phyloP scores from a whole-genome alignment of 2,329 filamentous ascomycete genomes.

The Boeremia exigua region DNA sequence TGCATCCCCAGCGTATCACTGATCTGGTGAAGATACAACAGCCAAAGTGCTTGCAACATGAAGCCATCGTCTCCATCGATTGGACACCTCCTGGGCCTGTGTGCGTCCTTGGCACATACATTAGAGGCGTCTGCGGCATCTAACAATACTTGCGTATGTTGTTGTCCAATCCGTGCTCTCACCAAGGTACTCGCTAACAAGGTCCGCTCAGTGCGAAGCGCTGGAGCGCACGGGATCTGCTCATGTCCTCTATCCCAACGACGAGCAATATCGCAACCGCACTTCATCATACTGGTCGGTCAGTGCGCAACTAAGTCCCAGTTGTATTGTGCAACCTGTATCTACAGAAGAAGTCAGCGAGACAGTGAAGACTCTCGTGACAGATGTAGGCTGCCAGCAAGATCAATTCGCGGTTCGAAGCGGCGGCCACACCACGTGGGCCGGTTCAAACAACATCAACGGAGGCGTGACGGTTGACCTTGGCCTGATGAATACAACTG shows the following conservation, averaged over 20 bases:
- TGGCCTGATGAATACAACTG: slow-evolving; percentile 29
- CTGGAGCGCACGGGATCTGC: slow-evolving; percentile 22
- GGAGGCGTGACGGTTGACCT: slow-evolving; percentile 39
- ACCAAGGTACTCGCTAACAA: not conserved
- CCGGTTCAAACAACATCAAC: slow-evolving; percentile 39
- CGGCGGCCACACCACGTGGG: slow-evolving; percentile 35
- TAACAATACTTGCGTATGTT: not conserved
- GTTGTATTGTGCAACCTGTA: slow-evolving; percentile 40
- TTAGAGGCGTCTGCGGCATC: not conserved
- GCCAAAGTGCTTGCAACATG: not conserved
- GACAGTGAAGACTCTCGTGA: slow-evolving; percentile 20
- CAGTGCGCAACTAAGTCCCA: slow-evolving; percentile 33
- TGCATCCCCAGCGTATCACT: not conserved
- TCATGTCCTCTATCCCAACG: slow-evolving; percentile 15
- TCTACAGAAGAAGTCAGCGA: slow-evolving; percentile 35
- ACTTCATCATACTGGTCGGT: slow-evolving; percentile 35
- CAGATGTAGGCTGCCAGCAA: not conserved
- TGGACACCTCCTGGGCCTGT: not conserved
- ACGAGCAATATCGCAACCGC: slow-evolving; percentile 22
- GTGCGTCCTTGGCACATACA: not conserved
- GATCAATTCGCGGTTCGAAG: slow-evolving; percentile 35
- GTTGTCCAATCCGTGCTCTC: too few species aligned
- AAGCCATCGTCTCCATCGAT: not conserved
- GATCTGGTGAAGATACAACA: not conserved
- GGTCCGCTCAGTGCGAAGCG: slow-evolving; percentile 21